A percentile compares a stretch with the other conserved stretches of the same genome.
phyloP scores from a whole-genome alignment of 345 rosid species.

The Isatis tinctoria region DNA sequence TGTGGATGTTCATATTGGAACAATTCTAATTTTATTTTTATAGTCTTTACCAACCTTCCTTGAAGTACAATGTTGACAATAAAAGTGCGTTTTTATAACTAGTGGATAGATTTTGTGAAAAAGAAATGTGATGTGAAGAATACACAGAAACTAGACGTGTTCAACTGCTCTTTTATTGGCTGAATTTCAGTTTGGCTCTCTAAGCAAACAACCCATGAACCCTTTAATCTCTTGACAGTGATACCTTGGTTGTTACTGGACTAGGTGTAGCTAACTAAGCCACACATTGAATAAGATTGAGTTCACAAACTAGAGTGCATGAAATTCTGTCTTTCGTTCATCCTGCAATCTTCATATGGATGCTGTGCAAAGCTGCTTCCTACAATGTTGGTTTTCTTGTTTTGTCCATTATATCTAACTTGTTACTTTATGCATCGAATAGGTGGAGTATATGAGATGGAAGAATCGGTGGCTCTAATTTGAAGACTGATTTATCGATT shows the following conservation, averaged over 20 bases:
- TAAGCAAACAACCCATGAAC: too few relatives aligned
- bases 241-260: neutral
- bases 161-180: neutral
- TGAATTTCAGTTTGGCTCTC: too few relatives aligned
- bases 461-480: neutral
- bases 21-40: neutral
- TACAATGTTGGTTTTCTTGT: neutral
- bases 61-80: neutral
- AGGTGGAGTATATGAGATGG: slow-evolving; percentile 1
- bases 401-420: neutral
- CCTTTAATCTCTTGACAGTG: neutral
- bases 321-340: too few relatives aligned
- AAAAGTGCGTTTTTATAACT: too few relatives aligned
- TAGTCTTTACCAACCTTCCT: neutral
- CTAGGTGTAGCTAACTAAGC: too few relatives aligned
- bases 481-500: neutral
- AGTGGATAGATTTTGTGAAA: neutral
- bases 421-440: neutral
- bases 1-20: neutral
- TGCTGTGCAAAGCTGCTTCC: neutral
- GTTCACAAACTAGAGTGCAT: too few relatives aligned
- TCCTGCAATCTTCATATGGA: neutral
- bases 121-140: neutral
- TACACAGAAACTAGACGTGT: neutral
- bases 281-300: too few relatives aligned